These are phyloP conservation scores for Leccinum subatratum DNA, from an alignment of 1,284 basidiomycete genomes.

Conservation along the genomic window DNA sequence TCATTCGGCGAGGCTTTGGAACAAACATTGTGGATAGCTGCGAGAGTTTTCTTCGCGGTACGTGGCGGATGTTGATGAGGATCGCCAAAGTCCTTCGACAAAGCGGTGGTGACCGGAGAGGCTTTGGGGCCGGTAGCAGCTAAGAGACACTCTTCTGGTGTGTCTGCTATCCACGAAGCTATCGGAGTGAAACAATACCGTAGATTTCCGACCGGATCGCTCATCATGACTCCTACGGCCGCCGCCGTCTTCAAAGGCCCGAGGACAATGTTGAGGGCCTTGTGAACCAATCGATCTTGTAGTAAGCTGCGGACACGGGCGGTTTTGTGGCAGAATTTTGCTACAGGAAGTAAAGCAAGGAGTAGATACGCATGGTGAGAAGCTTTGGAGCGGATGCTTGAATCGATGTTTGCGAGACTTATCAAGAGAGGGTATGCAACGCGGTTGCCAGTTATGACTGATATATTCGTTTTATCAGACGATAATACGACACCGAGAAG, in stretches of 20 bases:
- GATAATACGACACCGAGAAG: neutral
- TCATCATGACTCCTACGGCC: neutral
- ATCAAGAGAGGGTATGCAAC: neutral
- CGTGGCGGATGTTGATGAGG: neutral
- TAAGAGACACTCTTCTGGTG: slow-evolving; percentile 5
- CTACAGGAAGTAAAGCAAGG: neutral
- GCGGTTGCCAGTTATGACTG: too few relatives aligned
- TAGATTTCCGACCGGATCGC: neutral
- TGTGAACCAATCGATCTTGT: neutral
- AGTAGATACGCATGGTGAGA: neutral
- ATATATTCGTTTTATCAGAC: neutral
- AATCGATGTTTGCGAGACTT: neutral
- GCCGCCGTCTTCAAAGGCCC: neutral
- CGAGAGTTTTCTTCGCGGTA: slow-evolving; percentile 4
- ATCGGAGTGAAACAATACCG: neutral
- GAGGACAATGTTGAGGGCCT: neutral
- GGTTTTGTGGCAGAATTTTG: neutral
- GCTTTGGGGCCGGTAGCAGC: neutral
- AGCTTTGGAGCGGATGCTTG: neutral
- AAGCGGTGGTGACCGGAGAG: slow-evolving; percentile 3
- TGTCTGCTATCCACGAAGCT: slow-evolving; percentile 9
- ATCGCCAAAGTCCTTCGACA: slow-evolving; percentile 8
- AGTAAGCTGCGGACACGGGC: neutral
- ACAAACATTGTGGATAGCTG: neutral
- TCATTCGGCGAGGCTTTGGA: neutral